Evolutionary conservation across 2,329 filamentous ascomycete genomes (phyloP).

Genomic region (Thermochaetoides dissita): DNA sequence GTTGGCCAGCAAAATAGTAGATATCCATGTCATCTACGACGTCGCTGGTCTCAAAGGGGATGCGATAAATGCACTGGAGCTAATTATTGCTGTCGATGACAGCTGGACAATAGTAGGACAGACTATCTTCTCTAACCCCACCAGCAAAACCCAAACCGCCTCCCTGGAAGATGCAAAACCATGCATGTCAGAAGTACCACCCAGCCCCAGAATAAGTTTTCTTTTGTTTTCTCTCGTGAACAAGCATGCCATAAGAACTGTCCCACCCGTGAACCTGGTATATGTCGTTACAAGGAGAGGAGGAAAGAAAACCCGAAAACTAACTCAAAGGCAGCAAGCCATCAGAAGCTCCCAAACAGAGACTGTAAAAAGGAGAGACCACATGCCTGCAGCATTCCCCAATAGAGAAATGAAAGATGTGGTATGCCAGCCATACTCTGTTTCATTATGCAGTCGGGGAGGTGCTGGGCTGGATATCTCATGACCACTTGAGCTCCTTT

Average conservation of each 20-base stretch:
- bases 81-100: too few species aligned
- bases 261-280: constrained; percentile 5
- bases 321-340: constrained; percentile 1
- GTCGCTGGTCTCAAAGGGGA: too few species aligned
- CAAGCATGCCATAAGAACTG: constrained; percentile 2
- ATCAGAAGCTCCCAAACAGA: constrained; percentile 6
- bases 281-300: background rate
- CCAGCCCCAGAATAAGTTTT: background rate
- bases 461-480: too few species aligned
- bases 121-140: too few species aligned
- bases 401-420: background rate
- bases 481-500: too few species aligned
- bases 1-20: too few species aligned
- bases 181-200: background rate
- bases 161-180: constrained; percentile 3
- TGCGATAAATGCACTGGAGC: too few species aligned
- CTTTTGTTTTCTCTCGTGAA: background rate
- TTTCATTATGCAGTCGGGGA: too few species aligned
- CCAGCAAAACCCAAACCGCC: background rate
- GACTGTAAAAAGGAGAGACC: constrained; percentile 6
- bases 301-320: background rate
- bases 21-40: too few species aligned
- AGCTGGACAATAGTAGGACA: too few species aligned
- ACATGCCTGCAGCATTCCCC: background rate
- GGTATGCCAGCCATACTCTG: too few species aligned